Conservation (phyloP, 2,329 filamentous ascomycete genomes). For the Exutisphaerella laricina region DNA sequence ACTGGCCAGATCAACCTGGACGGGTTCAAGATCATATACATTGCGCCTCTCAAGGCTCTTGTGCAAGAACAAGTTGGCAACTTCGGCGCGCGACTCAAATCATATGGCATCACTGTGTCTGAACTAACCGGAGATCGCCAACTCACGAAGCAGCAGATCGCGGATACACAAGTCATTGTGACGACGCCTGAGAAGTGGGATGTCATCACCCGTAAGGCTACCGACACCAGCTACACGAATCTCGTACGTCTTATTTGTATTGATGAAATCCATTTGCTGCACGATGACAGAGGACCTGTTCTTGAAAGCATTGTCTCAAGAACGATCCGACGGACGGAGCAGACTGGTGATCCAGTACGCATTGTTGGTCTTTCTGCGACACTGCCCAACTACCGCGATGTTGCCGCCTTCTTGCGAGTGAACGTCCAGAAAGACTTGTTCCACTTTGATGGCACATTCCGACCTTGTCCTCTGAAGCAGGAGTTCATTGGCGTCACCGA, state of each 20-base stretch:
- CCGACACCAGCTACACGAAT: slow-evolving; percentile 93
- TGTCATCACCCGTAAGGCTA: slow-evolving; percentile 96
- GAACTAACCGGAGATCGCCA: slow-evolving; percentile 96
- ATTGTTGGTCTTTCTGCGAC: slow-evolving; percentile 91
- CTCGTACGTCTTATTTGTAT: slow-evolving; percentile 95
- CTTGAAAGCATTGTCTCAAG: slow-evolving; percentile 94
- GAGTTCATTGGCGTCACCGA: slow-evolving; percentile 98
- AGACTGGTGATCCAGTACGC: slow-evolving; percentile 87
- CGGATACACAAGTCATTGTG: slow-evolving; percentile 95
- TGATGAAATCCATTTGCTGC: slow-evolving; percentile 94
- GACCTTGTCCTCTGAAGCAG: slow-evolving; percentile 89
- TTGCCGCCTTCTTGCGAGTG: slow-evolving; percentile 89
- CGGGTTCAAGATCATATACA: slow-evolving; percentile 97
- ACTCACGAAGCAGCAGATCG: slow-evolving; percentile 96
- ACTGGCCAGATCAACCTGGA: slow-evolving; percentile 95
- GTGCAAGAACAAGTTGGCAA: slow-evolving; percentile 98
- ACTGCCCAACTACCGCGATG: slow-evolving; percentile 92
- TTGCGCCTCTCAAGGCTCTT: slow-evolving; percentile 89
- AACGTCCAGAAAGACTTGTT: slow-evolving; percentile 81
- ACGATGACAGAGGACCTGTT: slow-evolving; percentile 95
- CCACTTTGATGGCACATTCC: slow-evolving; percentile 91
- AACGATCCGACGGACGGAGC: slow-evolving; percentile 87
- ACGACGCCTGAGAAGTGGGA: slow-evolving; percentile 99
- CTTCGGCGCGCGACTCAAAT: slow-evolving; percentile 83
- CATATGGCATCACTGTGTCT: slow-evolving; percentile 87